Base-by-base conservation (phyloP, 495 filamentous ascomycete species). In the Trichoderma virens region DNA sequence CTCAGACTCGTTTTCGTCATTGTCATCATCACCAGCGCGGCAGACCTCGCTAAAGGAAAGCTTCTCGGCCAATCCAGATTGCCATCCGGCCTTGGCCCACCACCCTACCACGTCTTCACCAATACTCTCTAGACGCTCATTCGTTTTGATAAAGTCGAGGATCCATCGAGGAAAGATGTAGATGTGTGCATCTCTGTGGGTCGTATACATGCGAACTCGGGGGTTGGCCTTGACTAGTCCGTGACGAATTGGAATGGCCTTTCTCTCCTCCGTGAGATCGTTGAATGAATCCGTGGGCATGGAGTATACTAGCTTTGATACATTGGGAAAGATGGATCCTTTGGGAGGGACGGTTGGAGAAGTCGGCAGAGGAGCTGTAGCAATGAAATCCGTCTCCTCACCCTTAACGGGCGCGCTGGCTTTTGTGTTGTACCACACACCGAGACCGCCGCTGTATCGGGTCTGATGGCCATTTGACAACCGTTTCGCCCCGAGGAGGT, bases 21-120 rank as follows among this genome's bases (percentile, higher is more conserved):
- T 70, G 3, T 69, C 66, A 18, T 65, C 68, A 54, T 75, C 70
- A 16, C 70, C 73, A 8, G 41, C 61, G 38, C 79, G 73, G 61
- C 96, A 80, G 41, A 94, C 83, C 43, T 89, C 79, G 45, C 79
- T 75, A 32, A 98, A 74, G 2, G 85, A 83, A 8, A 98, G 81
- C 74, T 96, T 97, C 20, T 86, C 82, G 1, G 81, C 85, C 0
- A 97, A 77, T 0, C 91, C 89, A 27, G 83, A 78, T 74, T 97
- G 93, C 94, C 94, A 99, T 38, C 83, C 85, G 0, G 92, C 83
- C 72, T 98, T 98, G 14, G 92, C 91, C 93, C 92, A 96, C 88
- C 88, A 96, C 14, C 93, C 93, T 20, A 99, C 74, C 23, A 97
- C 83, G 68, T 98, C 95, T 75, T 99, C 94, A 61, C 89, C 88